Percentiles rank a stretch among this genome's conserved stretches.
Evolutionary conservation across 257 asterid species (phyloP).

Genomic region (Solanum okadae): DNA sequence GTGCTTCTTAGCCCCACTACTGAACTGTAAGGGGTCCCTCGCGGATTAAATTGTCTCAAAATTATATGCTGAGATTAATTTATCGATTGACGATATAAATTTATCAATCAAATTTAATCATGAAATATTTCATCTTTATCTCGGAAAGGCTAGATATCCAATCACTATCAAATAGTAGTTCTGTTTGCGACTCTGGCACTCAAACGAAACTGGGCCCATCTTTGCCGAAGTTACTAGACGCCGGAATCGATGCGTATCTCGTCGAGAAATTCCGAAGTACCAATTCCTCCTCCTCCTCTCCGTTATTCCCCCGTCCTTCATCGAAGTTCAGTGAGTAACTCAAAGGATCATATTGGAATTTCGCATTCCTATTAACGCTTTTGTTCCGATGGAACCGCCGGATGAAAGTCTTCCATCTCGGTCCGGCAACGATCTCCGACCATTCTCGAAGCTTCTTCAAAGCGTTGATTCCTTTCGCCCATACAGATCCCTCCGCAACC

Average conservation of each 20-base stretch:
- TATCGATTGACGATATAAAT: neutral
- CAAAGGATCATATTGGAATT: conserved; percentile 62
- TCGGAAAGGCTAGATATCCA: too few relatives aligned
- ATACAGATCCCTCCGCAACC: conserved; percentile 12
- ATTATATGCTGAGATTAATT: neutral
- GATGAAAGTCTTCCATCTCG: conserved; percentile 79
- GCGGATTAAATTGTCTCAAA: neutral
- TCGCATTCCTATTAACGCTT: conserved; percentile 21
- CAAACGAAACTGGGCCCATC: conserved; percentile 45
- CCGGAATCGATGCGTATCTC: conserved; percentile 47
- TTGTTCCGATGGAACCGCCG: conserved; percentile 69
- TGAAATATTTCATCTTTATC: too few relatives aligned
- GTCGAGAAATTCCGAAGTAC: conserved; percentile 56
- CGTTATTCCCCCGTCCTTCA: conserved; percentile 53
- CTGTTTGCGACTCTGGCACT: neutral
- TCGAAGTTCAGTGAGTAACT: conserved; percentile 80
- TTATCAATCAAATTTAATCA: too few relatives aligned
- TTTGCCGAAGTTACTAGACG: conserved; percentile 28
- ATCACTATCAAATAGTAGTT: neutral
- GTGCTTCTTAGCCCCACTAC: neutral
- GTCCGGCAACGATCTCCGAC: conserved; percentile 90
- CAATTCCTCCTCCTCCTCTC: conserved; percentile 36
- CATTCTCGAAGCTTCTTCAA: conserved; percentile 67
- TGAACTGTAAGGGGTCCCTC: neutral
- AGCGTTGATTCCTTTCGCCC: conserved; percentile 48